phyloP scores from a whole-genome alignment of 306 rosid genomes.

The Spatholobus suberectus region DNA sequence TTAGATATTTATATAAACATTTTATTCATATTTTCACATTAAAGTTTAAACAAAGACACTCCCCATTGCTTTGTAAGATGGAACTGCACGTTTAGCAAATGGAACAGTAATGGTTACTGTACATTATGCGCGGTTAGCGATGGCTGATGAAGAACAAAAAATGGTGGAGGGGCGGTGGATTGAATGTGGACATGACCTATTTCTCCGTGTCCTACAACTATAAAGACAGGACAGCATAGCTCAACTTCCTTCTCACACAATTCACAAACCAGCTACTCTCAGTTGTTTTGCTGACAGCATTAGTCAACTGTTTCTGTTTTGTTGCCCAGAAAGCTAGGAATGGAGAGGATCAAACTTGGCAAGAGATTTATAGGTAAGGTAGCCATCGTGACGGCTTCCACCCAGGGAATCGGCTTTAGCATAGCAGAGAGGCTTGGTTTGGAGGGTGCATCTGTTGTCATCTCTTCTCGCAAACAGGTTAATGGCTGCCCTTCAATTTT shows the following conservation, averaged over 20 bases:
- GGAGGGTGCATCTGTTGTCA: conserved; percentile 88
- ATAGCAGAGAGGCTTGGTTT: conserved; percentile 87
- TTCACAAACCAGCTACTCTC: background rate
- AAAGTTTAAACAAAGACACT: too few relatives aligned
- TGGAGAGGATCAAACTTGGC: conserved; percentile 48
- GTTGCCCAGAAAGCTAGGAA: conserved; percentile 22
- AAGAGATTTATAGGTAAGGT: conserved; percentile 80
- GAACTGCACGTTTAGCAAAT: background rate
- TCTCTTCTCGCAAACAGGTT: conserved; percentile 90
- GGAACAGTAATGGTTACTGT: background rate
- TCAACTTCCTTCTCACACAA: background rate
- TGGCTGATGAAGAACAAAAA: background rate
- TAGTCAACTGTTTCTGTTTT: conserved; percentile 5
- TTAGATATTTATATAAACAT: too few relatives aligned
- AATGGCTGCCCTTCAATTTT: conserved; percentile 29
- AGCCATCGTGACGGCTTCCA: conserved; percentile 89
- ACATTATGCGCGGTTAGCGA: background rate
- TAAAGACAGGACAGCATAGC: conserved; percentile 1
- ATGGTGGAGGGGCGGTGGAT: background rate
- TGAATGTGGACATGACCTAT: background rate
- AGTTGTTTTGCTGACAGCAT: background rate
- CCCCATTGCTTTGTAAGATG: too few relatives aligned
- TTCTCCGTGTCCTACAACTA: background rate
- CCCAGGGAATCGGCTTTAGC: conserved; percentile 89
- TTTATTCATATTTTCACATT: too few relatives aligned